Evolutionary conservation across 176 grass and related monocot genomes (phyloP), one percentile per base, ranked within the genome.

Genomic region (Coix lacrymajobi): DNA sequence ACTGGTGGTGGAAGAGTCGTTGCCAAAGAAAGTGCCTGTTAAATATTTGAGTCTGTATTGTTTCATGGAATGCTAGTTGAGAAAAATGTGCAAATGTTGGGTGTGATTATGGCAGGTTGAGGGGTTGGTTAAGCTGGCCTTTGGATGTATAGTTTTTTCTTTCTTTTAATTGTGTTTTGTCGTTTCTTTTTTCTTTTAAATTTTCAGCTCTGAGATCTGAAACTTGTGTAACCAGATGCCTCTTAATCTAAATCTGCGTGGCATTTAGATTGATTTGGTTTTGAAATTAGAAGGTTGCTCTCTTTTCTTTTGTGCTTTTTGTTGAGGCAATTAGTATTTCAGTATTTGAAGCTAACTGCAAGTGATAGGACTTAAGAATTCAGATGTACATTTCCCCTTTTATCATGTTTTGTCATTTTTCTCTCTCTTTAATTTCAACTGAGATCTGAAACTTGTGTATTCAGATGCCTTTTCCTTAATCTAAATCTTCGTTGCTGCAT

Each of bases 81-180:
- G 70, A 71, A 56, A 94, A 71, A 81, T 92, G 84, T 92, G 81
- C 70, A 90, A 86, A 90, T 96, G 86, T 38, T 84, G 87, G 77
- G 86, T 85, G 88, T 92, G 90, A 92, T 95, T 86, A 88, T 89
- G 85, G 81, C 69, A 78, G 80, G 90, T 87, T 57, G 63, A 85
- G 70, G 77, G 84, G 56, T 78, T 84, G 85, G 71, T 75, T 94
- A 85, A 78, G 70, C 44, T 33, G 80, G 79, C 70, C 75, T 76
- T 87, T 92, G 90, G 79, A 51, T 96, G 90, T 92, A 87, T 92
- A 92, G 85, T 83, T 73, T 70, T 78, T 64, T 56, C n/a, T 28
- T 6, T 28, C 57, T 61, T 62, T 58, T 70, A 73, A 73, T 86
- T 86, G 84, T 91, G 60, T 44, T 80, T 70, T 78, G 19, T 33